A percentile compares a stretch with the other conserved stretches of the same genome.
These are phyloP conservation scores for Diaporthe sp. DNA, from an alignment of 2,329 filamentous ascomycete genomes.

Conservation along the genomic window DNA sequence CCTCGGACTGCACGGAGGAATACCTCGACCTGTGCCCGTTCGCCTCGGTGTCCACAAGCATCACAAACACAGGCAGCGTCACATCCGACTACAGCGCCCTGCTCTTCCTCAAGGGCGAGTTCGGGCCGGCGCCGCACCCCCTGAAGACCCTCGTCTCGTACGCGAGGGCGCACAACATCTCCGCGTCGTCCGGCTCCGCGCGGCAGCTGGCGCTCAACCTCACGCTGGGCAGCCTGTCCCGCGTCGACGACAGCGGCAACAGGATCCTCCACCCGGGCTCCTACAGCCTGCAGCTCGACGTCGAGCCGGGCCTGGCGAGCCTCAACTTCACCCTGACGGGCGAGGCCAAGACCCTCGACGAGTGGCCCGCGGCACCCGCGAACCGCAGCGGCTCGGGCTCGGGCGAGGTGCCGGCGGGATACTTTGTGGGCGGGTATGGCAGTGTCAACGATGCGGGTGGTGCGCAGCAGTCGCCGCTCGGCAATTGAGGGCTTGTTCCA, in stretches of 20 bases:
- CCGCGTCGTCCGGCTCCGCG: constrained; percentile 49
- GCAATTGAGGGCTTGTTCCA: not conserved
- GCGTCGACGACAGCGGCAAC: constrained; percentile 64
- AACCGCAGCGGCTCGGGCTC: constrained; percentile 20
- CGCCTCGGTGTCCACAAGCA: constrained; percentile 55
- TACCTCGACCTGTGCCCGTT: constrained; percentile 61
- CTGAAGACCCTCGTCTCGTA: constrained; percentile 68
- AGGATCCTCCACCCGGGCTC: constrained; percentile 67
- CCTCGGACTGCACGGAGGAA: constrained; percentile 51
- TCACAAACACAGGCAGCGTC: constrained; percentile 62
- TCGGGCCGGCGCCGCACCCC: constrained; percentile 64
- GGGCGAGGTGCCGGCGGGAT: constrained; percentile 28
- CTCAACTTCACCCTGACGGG: constrained; percentile 64
- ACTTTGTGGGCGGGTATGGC: constrained; percentile 38
- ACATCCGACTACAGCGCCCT: constrained; percentile 68
- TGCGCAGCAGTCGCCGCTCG: constrained; percentile 26
- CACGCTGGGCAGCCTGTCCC: constrained; percentile 63
- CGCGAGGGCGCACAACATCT: constrained; percentile 57
- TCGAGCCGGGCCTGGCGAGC: constrained; percentile 53
- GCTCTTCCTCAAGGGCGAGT: constrained; percentile 61
- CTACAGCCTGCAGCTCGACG: constrained; percentile 63
- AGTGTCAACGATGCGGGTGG: constrained; percentile 31
- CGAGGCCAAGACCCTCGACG: constrained; percentile 56
- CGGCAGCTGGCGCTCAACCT: constrained; percentile 56
- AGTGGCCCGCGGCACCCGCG: constrained; percentile 46